Evolutionary conservation across 78 protist genomes (phyloP).

Genomic region (Pigoraptor vietnamica): DNA sequence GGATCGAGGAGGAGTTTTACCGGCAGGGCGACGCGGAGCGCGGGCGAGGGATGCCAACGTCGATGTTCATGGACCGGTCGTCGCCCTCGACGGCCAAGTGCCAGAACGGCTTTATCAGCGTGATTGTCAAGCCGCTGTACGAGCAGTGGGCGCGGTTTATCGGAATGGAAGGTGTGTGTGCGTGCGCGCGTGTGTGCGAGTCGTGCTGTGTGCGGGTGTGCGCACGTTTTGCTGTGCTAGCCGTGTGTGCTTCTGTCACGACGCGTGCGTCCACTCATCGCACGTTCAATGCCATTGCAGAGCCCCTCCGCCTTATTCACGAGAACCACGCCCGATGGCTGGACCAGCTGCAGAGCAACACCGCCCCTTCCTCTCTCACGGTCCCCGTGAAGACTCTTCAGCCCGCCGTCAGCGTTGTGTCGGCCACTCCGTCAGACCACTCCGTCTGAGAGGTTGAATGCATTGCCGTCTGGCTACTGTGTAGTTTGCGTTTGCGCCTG

Average conservation of each 20-base stretch:
- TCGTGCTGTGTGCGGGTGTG: neutral
- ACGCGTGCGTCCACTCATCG: neutral
- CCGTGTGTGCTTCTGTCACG: neutral
- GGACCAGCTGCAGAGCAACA: too few relatives aligned
- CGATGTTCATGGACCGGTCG: neutral
- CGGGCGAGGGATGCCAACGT: neutral
- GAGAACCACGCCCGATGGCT: too few relatives aligned
- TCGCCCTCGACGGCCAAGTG: neutral
- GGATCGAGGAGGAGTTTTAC: neutral
- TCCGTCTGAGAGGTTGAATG: too few relatives aligned
- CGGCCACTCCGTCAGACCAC: too few relatives aligned
- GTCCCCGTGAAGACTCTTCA: too few relatives aligned
- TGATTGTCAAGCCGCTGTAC: neutral
- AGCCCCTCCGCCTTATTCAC: too few relatives aligned
- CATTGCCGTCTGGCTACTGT: too few relatives aligned
- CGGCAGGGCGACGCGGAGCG: neutral
- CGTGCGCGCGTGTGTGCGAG: neutral
- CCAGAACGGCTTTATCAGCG: constrained; percentile 2
- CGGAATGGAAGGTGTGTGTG: neutral
- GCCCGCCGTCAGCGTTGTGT: too few relatives aligned
- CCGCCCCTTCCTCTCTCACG: too few relatives aligned
- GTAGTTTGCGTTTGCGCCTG: neutral
- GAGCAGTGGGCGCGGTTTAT: neutral
- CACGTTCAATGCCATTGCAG: too few relatives aligned
- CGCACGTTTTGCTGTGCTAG: neutral